Evolutionary conservation across 306 rosid genomes (phyloP).

Genomic region (Citrullus mucosospermus): DNA sequence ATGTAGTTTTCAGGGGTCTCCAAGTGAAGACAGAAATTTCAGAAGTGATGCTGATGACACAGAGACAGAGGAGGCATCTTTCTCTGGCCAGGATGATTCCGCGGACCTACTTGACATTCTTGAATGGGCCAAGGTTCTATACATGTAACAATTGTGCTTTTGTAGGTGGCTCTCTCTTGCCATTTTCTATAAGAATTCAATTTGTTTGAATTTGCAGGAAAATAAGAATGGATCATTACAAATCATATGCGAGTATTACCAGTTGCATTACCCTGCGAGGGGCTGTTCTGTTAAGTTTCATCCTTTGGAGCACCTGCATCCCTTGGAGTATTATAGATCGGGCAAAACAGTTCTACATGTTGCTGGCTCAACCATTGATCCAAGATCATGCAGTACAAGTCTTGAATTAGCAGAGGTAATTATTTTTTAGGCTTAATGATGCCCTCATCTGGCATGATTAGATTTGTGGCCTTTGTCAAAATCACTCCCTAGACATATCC

Average conservation of each 20-base stretch:
- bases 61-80: constrained; percentile 82
- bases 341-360: constrained; percentile 26
- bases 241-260: constrained; percentile 63
- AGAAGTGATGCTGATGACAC: constrained; percentile 94
- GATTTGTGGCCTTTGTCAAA: not conserved
- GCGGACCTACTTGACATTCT: constrained; percentile 71
- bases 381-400: constrained; percentile 54
- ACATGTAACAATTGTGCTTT: constrained; percentile 6
- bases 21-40: constrained; percentile 81
- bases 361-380: constrained; percentile 56
- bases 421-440: not conserved
- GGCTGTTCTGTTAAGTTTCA: constrained; percentile 57
- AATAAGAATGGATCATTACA: constrained; percentile 64
- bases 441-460: constrained; percentile 7
- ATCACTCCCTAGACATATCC: not conserved
- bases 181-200: not conserved
- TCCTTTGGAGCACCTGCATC: constrained; percentile 59
- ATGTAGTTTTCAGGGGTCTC: constrained; percentile 93
- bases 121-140: constrained; percentile 91
- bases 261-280: constrained; percentile 41
- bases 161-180: not conserved
- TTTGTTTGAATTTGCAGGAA: constrained; percentile 33
- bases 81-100: constrained; percentile 91
- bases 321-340: constrained; percentile 46
- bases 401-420: constrained; percentile 63